Base-by-base conservation (phyloP, 345 rosid species). In the Diplotaxis tenuifolia region DNA sequence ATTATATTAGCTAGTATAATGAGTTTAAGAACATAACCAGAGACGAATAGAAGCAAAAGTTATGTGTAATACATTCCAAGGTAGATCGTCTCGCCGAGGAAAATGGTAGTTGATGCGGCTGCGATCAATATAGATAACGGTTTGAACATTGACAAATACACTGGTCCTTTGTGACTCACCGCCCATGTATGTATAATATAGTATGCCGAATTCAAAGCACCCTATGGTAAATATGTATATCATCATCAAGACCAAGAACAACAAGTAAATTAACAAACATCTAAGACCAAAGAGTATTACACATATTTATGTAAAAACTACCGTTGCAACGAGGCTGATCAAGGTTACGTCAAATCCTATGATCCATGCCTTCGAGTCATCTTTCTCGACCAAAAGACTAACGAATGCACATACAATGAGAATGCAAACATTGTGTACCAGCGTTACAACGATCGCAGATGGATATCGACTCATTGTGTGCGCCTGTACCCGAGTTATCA, bases 401-500 rank as follows among this genome's bases (percentile, higher is more conserved):
- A 89, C 88, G 12, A 84, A 21, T 5, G 90, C 83, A 47, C 89
- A 88, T 67, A 84, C 60, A 16, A 83, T 25, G 71, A 84, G 78
- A 12, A 86, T 87, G 11, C 75, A 73, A 31, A 89, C 55, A 80
- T 88, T 89, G 81, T 89, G 89, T 7, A 82, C 84, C 77, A 87
- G 89, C 57, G 88, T 81, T n/a, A 91, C 95, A 0, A 88, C 75
- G 4, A 89, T 21, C 4, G 90, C 91, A 25, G 89, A 91, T 1
- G 97, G 98, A 82, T 94, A 94, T 56, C 78, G 88, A 80, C 75
- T 78, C 94, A 94, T 84, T 62, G 87, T 82, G 62, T 88, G 91
- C n/a, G 90, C 75, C 96, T 94, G 50, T 67, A 60, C 12, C 32
- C 45, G 9, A 52, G 22, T 69, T 29, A 71, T 15, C 60, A 56